phyloP scores from a whole-genome alignment of 2,329 filamentous ascomycete species.

The Colletotrichum falcatum region DNA sequence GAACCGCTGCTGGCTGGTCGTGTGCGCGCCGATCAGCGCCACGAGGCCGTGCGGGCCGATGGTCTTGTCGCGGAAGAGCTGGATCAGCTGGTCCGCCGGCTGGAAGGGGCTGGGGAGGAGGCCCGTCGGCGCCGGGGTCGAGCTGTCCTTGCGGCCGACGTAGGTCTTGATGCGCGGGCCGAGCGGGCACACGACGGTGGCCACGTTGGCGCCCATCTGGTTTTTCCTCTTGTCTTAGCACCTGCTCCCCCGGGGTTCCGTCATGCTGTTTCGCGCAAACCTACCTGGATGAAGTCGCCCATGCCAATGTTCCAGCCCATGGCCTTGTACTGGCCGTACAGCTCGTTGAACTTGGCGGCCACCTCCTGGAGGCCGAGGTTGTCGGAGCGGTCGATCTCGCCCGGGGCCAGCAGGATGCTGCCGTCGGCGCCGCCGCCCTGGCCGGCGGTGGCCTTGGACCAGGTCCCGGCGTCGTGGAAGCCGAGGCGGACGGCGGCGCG shows the following conservation, averaged over 20 bases:
- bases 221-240: no score
- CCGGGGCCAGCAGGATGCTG: conserved; percentile 54
- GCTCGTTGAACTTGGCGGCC: conserved; percentile 51
- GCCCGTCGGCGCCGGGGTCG: conserved; percentile 51
- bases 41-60: conserved; percentile 63
- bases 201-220: conserved; percentile 63
- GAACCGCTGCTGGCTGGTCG: conserved; percentile 61
- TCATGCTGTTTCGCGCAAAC: neutral
- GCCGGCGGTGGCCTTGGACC: conserved; percentile 52
- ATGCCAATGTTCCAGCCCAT: conserved; percentile 55
- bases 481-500: conserved; percentile 60
- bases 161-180: conserved; percentile 62
- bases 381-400: conserved; percentile 53
- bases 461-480: conserved; percentile 62
- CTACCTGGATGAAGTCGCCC: conserved; percentile 60
- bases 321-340: conserved; percentile 55
- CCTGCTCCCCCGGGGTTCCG: no score
- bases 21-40: conserved; percentile 67
- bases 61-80: conserved; percentile 65
- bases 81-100: conserved; percentile 59
- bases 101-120: conserved; percentile 58
- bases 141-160: conserved; percentile 63
- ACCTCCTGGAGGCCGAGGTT: conserved; percentile 63
- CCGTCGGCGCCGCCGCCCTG: conserved; percentile 59
- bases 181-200: conserved; percentile 59